Conservation (phyloP, 1,284 basidiomycete genomes). For the Leccinum solheimii region DNA sequence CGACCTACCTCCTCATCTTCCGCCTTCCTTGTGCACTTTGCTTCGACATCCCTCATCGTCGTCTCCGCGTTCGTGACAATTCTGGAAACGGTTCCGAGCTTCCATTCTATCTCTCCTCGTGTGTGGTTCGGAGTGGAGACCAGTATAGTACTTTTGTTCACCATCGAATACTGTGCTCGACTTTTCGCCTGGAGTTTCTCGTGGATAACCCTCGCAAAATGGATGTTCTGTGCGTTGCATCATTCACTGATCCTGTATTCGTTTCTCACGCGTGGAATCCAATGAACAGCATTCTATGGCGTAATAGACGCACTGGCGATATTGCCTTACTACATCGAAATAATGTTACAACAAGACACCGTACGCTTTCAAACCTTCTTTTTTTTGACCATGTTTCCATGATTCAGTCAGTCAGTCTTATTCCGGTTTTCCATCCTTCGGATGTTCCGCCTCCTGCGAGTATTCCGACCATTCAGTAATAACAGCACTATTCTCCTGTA, state of each 20-base stretch:
- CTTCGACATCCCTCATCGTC: conserved; percentile 63
- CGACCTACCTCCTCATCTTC: conserved; percentile 64
- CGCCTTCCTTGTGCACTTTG: conserved; percentile 66
- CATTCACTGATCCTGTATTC: neutral
- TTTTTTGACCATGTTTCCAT: neutral
- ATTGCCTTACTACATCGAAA: conserved; percentile 84
- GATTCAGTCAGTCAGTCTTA: conserved; percentile 60
- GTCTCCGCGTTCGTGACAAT: conserved; percentile 79
- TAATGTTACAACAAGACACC: conserved; percentile 82
- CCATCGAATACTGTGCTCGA: conserved; percentile 72
- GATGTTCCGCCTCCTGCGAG: conserved; percentile 81
- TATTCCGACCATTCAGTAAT: conserved; percentile 85
- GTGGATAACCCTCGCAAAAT: conserved; percentile 59
- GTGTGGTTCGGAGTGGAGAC: conserved; percentile 84
- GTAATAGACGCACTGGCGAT: conserved; percentile 84
- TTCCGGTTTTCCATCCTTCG: conserved; percentile 87
- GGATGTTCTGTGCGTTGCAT: conserved; percentile 65
- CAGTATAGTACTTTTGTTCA: conserved; percentile 76
- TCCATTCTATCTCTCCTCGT: conserved; percentile 68
- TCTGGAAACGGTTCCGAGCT: conserved; percentile 81
- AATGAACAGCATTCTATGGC: conserved; percentile 72
- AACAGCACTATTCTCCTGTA: conserved; percentile 79
- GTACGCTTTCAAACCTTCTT: conserved; percentile 42
- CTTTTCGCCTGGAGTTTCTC: conserved; percentile 65
- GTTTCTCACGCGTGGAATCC: conserved; percentile 10